Evolutionary conservation across 2,329 filamentous ascomycete species (phyloP), one percentile per base, ranked within the genome.

Genomic region (Exophiala sideris): DNA sequence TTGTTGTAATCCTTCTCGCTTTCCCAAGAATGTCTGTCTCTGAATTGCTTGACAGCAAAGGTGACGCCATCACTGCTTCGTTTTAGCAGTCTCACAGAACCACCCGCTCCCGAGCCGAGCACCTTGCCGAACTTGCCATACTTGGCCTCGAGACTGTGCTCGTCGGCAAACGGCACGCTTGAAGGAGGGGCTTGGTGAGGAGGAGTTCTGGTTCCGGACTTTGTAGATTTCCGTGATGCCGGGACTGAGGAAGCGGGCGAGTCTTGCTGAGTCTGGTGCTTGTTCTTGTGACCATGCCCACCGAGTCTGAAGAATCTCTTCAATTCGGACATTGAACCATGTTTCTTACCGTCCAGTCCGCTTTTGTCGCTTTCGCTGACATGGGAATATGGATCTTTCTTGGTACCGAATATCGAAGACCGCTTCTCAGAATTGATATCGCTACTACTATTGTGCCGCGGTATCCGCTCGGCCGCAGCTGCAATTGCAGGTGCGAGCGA

Each of bases 41-140:
- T 81, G 73, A 99, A 99, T 68, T 99, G 92, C 72, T 99, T 99
- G 49, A 97, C 94, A 1, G 94, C 94, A 71, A 99, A 99, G 0
- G 95, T 94, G 5, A 89, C 90, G 21, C 88, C 88, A 67, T 99
- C 94, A 59, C 89, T 91, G 66, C 86, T 92, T 57, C 94, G 84
- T 76, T 94, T 96, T 86, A 99, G 90, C 47, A 99, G 74, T 61
- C 92, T 84, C 12, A 99, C 94, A 0, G 92, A 97, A 21, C 94
- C 94, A 47, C 94, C 94, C 24, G 94, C 94, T 21, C 94, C 94
- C 24, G 92, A 92, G 4, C 94, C 94, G 10, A 99, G 79, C 1
- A 97, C 89, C 68, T 89, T 94, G 53, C 92, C 94, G 61, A 99
- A 87, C 68, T 96, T 97, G 42, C 94, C 94, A 69, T 97, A 99